Evolutionary conservation across 1,284 basidiomycete genomes (phyloP).

Genomic region (Leucoagaricus sp.): DNA sequence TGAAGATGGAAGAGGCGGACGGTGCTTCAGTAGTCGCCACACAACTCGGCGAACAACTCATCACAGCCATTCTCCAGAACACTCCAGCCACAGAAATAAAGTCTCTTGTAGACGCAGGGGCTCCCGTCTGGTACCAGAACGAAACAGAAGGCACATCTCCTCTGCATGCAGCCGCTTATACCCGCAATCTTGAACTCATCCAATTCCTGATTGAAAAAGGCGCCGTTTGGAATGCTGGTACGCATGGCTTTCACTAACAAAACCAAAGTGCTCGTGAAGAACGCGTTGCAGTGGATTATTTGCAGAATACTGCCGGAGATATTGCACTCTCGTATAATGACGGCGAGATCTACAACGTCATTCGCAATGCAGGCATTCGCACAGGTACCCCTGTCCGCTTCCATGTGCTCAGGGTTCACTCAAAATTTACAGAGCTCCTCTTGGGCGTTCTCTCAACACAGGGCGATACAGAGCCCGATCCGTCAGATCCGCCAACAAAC

Average conservation of each 20-base stretch:
- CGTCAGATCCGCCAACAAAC: constrained; percentile 42
- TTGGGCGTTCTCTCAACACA: constrained; percentile 59
- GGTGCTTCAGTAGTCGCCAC: constrained; percentile 47
- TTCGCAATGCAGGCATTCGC: constrained; percentile 87
- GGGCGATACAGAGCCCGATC: constrained; percentile 31
- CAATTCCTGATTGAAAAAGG: constrained; percentile 76
- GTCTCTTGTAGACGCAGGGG: constrained; percentile 64
- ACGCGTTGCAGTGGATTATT: constrained; percentile 61
- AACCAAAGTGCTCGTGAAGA: constrained; percentile 2
- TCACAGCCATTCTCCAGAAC: constrained; percentile 56
- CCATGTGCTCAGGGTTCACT: constrained; percentile 14
- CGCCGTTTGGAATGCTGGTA: constrained; percentile 90
- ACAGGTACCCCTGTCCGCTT: constrained; percentile 52
- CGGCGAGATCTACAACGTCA: constrained; percentile 66
- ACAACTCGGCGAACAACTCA: constrained; percentile 56
- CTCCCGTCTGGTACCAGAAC: constrained; percentile 93
- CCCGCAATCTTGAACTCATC: constrained; percentile 64
- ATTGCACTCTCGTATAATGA: constrained; percentile 87
- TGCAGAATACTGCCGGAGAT: constrained; percentile 84
- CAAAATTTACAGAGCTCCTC: constrained; percentile 56
- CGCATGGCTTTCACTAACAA: constrained; percentile 20
- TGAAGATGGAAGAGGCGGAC: constrained; percentile 14
- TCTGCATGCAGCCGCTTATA: constrained; percentile 88
- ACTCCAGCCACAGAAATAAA: constrained; percentile 52
- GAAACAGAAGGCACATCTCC: constrained; percentile 80